Percentiles rank a stretch among this genome's conserved stretches.
phyloP scores from a whole-genome alignment of 2,329 filamentous ascomycete species.

The Microthyrium microscopicum region DNA sequence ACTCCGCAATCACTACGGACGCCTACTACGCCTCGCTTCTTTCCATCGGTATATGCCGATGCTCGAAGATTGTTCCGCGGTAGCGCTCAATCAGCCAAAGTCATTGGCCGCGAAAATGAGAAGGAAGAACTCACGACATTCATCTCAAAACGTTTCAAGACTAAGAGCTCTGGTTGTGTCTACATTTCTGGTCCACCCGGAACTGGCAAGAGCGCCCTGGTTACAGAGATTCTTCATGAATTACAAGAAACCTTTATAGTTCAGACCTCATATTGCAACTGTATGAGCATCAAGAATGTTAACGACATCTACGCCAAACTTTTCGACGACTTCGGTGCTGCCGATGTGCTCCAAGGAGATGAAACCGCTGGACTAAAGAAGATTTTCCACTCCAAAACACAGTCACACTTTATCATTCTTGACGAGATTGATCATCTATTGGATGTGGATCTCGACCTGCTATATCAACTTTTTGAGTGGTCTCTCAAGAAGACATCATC shows the following conservation, averaged over 20 bases:
- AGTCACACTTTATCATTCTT: slow-evolving; percentile 65
- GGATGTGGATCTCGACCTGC: slow-evolving; percentile 69
- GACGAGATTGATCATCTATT: slow-evolving; percentile 94
- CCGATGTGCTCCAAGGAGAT: slow-evolving; percentile 45
- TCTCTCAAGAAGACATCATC: slow-evolving; percentile 66
- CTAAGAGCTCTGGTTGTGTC: slow-evolving; percentile 57
- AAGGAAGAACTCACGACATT: slow-evolving; percentile 51
- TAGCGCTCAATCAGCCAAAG: slow-evolving; percentile 53
- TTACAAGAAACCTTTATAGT: slow-evolving; percentile 36
- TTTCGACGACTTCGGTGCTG: slow-evolving; percentile 48
- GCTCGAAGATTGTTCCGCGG: slow-evolving; percentile 78
- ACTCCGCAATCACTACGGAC: slow-evolving; percentile 68
- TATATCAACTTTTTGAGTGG: slow-evolving; percentile 96
- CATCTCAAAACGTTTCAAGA: slow-evolving; percentile 44
- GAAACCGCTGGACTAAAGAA: slow-evolving; percentile 51
- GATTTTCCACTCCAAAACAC: slow-evolving; percentile 47
- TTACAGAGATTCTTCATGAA: slow-evolving; percentile 58
- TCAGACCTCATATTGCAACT: slow-evolving; percentile 73
- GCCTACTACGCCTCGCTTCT: slow-evolving; percentile 47
- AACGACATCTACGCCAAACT: slow-evolving; percentile 72
- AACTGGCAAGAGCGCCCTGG: slow-evolving; percentile 90
- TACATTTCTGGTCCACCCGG: slow-evolving; percentile 94
- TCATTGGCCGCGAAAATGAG: slow-evolving; percentile 63
- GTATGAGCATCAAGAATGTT: slow-evolving; percentile 86
- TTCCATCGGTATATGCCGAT: slow-evolving; percentile 67